Evolutionary conservation across 208 protist species (phyloP), one percentile per base, ranked within the genome.

Genomic region (Phytomonas sp.): DNA sequence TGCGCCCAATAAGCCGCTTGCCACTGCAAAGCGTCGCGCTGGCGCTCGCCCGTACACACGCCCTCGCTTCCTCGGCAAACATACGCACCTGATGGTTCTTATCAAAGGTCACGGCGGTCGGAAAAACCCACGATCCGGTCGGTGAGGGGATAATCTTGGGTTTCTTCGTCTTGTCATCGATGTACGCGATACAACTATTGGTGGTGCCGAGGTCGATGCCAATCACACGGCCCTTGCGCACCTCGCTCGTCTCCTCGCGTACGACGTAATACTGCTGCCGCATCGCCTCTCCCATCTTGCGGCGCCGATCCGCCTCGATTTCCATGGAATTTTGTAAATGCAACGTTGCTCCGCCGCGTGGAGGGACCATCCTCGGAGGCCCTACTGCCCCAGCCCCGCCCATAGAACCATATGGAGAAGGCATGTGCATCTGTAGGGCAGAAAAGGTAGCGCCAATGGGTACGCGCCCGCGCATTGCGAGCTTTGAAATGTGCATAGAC

Each of bases 201-300:
- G 97, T 99, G 7, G 97, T 99, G 67, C 98, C 98, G n/a, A 99
- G 82, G 83, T 99, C 98, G 71, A 99, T 99, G 70, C 98, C 98
- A 76, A 99, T 93, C 28, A 85, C 81, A 5, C 91, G 88, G 30
- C 88, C 88, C 2, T 56, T 63, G 32, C 82, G 80, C 69, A 85
- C 77, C 70, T 80, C 79, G 28, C 78, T 73, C 5, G 86, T 81
- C 32, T 90, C 80, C 76, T 93, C 87, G 63, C 87, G 83, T n/a
- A 94, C 88, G 1, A 96, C 87, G 40, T 86, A 77, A 73, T 84
- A 94, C 51, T 82, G 86, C 62, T 63, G 79, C 23, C 81, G 77
- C 11, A 81, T 85, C 37, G 77, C 77, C 68, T 89, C 79, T 46
- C 88, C 84, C 28, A 96, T 74, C 74, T 92, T 83, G 46, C 82